Base-by-base conservation (phyloP, 176 grass and related monocot species). In the Oryza punctata region DNA sequence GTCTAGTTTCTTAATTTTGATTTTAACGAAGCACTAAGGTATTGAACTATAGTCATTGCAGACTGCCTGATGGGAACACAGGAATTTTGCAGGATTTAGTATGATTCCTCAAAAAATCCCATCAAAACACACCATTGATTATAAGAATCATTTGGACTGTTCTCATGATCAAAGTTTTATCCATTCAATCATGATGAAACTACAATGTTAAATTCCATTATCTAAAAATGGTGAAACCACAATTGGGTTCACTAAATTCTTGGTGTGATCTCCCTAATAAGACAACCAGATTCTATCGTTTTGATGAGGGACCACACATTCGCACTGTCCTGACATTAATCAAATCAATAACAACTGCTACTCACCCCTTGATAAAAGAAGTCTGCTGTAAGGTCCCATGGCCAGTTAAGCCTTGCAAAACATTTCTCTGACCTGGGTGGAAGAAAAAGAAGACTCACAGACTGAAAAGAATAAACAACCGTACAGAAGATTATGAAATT, bases 401-500 rank as follows among this genome's bases (percentile, higher is more conserved):
- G 89, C 92, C 92, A 91, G 4, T 26, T 32, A 75, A 91, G 87
- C 32, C 84, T 85, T 63, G 59, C 61, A 77, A 91, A 89, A 75
- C 92, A 94, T 70, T 89, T 77, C 45, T 89, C 72, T 35, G 89
- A 94, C 92, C 92, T 94, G 72, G 21, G 67, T 82, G 65, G 76
- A 71, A 73, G 24, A 67, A 72, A 47, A 63, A 43, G 37, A 46
- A 21, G n/a, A 10, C 54, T 76, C 16, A 15, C 64, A 28, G 19
- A 75, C 66, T 45, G 37, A 16, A 60, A 59, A 71, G 73, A 18
- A 26, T 33, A 73, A 83, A 7, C n/a, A 32, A 85, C 52, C 83
- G 24, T 37, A 69, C 3, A 43, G 30, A 88, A 73, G 59, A 71
- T 60, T 80, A 74, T 30, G 60, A 33, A 21, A 52, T 76, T 84